These are phyloP conservation scores for Nakazawaea siamensis DNA, from an alignment of 805 yeast genomes.

Conservation along the genomic window DNA sequence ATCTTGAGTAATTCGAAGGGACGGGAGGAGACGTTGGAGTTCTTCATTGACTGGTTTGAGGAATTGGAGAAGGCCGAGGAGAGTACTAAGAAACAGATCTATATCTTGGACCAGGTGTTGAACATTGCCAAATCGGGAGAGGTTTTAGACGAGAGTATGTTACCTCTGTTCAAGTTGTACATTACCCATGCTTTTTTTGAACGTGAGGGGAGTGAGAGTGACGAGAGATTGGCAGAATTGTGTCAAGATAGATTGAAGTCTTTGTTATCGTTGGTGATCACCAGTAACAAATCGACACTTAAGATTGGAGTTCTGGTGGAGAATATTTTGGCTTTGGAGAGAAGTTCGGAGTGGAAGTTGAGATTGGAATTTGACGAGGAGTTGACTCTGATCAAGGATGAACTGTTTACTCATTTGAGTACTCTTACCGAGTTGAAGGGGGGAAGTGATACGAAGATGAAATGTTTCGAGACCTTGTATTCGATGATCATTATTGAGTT, in stretches of 20 bases:
- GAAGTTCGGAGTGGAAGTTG: constrained; percentile 11
- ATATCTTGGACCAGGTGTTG: constrained; percentile 5
- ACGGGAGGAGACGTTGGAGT: constrained; percentile 12
- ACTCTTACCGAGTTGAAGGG: constrained; percentile 16
- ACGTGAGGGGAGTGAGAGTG: constrained; percentile 8
- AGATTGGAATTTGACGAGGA: constrained; percentile 48
- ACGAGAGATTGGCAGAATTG: constrained; percentile 28
- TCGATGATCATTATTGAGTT: constrained; percentile 74
- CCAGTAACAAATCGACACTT: constrained; percentile 12
- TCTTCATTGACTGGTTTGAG: constrained; percentile 11
- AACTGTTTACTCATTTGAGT: constrained; percentile 40
- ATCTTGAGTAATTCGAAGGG: constrained; percentile 20
- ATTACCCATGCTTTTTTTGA: constrained; percentile 28
- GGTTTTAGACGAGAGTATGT: constrained; percentile 13
- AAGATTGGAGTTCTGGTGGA: constrained; percentile 8
- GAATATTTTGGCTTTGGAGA: constrained; percentile 14
- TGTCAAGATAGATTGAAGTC: constrained; percentile 63
- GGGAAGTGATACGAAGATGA: constrained; percentile 23
- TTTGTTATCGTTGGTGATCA: constrained; percentile 37
- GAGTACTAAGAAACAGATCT: background rate
- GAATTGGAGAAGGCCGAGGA: constrained; percentile 9
- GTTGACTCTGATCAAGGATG: constrained; percentile 35
- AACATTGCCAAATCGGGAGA: constrained; percentile 9
- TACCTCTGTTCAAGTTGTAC: constrained; percentile 3
- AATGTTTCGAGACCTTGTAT: constrained; percentile 61